Conservation (phyloP, 2,329 filamentous ascomycete genomes). For the Capronia americana region DNA sequence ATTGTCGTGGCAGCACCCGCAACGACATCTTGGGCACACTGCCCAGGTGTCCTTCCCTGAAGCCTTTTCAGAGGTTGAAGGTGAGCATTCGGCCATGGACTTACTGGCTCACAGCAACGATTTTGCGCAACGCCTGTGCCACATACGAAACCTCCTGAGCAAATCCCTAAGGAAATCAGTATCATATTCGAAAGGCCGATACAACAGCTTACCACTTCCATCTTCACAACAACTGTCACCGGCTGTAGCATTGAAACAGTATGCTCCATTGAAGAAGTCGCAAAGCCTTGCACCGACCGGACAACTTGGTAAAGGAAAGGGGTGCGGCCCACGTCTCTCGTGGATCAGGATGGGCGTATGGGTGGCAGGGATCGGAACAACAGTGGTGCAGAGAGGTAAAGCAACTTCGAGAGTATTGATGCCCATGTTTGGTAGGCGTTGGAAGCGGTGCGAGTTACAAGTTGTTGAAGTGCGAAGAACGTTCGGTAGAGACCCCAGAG, state of each 20-base stretch:
- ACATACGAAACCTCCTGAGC: conserved; percentile 24
- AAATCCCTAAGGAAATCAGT: conserved; percentile 17
- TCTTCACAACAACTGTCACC: conserved; percentile 27
- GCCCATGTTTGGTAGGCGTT: not conserved
- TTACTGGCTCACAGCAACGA: conserved; percentile 28
- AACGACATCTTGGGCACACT: conserved; percentile 19
- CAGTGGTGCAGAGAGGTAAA: not conserved
- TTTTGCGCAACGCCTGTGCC: conserved; percentile 26
- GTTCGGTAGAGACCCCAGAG: not conserved
- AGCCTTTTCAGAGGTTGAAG: not conserved
- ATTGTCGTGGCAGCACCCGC: conserved; percentile 15
- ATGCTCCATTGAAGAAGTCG: conserved; percentile 24
- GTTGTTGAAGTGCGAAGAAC: not conserved
- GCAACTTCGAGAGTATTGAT: not conserved
- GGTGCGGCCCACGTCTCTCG: not conserved
- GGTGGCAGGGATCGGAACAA: not conserved
- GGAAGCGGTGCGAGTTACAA: not conserved
- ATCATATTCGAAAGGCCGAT: not conserved
- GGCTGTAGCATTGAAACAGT: conserved; percentile 22
- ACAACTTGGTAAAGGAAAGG: conserved; percentile 15
- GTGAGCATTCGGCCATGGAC: not conserved
- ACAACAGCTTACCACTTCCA: conserved; percentile 22
- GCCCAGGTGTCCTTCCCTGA: conserved; percentile 16
- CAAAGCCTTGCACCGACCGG: conserved; percentile 21
- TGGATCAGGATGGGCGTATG: not conserved